Base-by-base conservation (phyloP, 2,329 filamentous ascomycete species). In the Ophioceras dolichostomum region DNA sequence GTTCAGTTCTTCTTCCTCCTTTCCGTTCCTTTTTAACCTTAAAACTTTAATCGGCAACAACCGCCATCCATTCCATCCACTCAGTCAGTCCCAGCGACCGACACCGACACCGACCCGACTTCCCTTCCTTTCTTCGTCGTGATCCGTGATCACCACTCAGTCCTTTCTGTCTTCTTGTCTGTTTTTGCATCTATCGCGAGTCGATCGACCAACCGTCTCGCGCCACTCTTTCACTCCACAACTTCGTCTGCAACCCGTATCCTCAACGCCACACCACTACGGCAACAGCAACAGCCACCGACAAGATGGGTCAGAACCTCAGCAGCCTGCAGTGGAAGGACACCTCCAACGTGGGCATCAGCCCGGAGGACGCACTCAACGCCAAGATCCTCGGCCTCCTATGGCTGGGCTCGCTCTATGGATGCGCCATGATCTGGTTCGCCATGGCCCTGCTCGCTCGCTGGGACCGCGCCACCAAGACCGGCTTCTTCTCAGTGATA, bases 401-500 rank as follows among this genome's bases (percentile, higher is more conserved):
- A 18, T 37, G 35, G 35, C 26, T 29, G n/a, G 26, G 35, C 9
- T 37, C 35, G 6, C 22, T 37, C 26, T 37, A 37, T 27, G 35
- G 35, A 17, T 30, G 30, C 27, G 35, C 35, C 26, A 37, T 37
- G 35, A 37, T 37, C 35, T 37, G 35, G 35, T 37, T 24, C 22
- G 35, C 35, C 26, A 28, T 37, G 26, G 35, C 35, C 6, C 35
- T 37, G 6, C 35, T 37, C 18, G 27, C 35, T 26, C 35, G 35
- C 35, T 37, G 35, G 35, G 35, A 37, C 28, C 26, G 35, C 26
- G 19, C 16, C 18, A 37, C 19, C 18, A 26, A 37, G 28, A 37
- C 35, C 18, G 35, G 35, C n/a, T 24, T 26, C 13, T 24, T 24
- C 4, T 37, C 35, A 3, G 35, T 37, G 12, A 24, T 37, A 10